These are phyloP conservation scores for Hypoxylon intermedium DNA, from an alignment of 495 filamentous ascomycete genomes.

Conservation along the genomic window DNA sequence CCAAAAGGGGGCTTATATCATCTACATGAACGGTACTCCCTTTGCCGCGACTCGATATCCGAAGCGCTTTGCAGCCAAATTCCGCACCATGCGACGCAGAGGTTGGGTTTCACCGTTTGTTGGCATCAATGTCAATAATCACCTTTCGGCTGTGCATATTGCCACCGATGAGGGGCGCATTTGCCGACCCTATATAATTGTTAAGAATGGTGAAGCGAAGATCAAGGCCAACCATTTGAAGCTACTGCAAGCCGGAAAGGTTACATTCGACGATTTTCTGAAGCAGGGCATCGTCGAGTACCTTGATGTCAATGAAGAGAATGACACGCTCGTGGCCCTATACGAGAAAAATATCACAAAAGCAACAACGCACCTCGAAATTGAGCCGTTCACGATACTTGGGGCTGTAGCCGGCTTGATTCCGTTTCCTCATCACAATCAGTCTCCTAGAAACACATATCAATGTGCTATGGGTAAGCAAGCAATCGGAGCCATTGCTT, in stretches of 20 bases:
- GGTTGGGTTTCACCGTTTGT: slow-evolving; percentile 93
- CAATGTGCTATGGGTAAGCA: slow-evolving; percentile 99
- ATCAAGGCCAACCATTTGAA: slow-evolving; percentile 78
- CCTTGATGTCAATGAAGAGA: slow-evolving; percentile 97
- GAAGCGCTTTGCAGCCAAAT: slow-evolving; percentile 80
- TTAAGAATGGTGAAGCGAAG: slow-evolving; percentile 81
- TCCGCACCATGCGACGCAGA: slow-evolving; percentile 82
- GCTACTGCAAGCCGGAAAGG: slow-evolving; percentile 77
- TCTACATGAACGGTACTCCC: slow-evolving; percentile 95
- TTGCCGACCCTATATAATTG: slow-evolving; percentile 92
- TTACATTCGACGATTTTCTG: slow-evolving; percentile 92
- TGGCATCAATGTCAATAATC: slow-evolving; percentile 92
- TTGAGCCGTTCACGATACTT: slow-evolving; percentile 96
- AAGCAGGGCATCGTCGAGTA: slow-evolving; percentile 90
- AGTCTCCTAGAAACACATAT: slow-evolving; percentile 98
- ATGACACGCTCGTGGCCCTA: slow-evolving; percentile 90
- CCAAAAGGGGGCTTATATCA: slow-evolving; percentile 78
- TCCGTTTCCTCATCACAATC: slow-evolving; percentile 98
- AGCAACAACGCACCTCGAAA: slow-evolving; percentile 90
- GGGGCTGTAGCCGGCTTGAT: slow-evolving; percentile 98
- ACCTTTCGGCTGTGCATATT: slow-evolving; percentile 89
- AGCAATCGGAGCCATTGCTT: slow-evolving; percentile 96
- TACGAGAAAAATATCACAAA: slow-evolving; percentile 81
- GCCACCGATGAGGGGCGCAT: slow-evolving; percentile 97
- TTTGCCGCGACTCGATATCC: slow-evolving; percentile 82